Evolutionary conservation across 1,284 basidiomycete species (phyloP).

Genomic region (Ustilago curta): DNA sequence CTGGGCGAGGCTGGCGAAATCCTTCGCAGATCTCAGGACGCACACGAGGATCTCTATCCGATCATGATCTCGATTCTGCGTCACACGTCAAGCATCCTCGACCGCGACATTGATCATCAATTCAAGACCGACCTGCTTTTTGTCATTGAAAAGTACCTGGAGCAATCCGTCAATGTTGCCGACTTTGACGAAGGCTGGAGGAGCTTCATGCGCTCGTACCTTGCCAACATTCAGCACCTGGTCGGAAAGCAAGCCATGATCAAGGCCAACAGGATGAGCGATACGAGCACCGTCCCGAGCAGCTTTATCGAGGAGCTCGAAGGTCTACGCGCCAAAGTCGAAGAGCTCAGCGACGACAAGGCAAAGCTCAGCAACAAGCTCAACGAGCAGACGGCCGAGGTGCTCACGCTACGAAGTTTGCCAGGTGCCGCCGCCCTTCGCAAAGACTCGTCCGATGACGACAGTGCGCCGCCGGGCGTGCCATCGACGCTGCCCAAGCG

Average conservation of each 20-base stretch:
- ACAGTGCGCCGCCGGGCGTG: constrained; percentile 7
- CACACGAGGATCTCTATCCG: constrained; percentile 66
- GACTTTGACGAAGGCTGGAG: constrained; percentile 80
- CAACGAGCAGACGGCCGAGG: constrained; percentile 76
- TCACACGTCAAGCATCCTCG: constrained; percentile 74
- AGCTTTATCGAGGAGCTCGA: constrained; percentile 77
- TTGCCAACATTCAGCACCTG: constrained; percentile 76
- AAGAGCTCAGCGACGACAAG: constrained; percentile 78
- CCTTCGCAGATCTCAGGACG: constrained; percentile 40
- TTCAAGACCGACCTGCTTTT: constrained; percentile 76
- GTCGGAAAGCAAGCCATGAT: constrained; percentile 78
- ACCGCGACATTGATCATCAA: constrained; percentile 75
- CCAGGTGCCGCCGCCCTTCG: constrained; percentile 49
- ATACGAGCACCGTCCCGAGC: constrained; percentile 71
- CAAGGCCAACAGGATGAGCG: constrained; percentile 70
- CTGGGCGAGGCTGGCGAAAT: constrained; percentile 51
- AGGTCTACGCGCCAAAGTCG: constrained; percentile 74
- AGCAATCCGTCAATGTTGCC: constrained; percentile 74
- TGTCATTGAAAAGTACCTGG: constrained; percentile 78
- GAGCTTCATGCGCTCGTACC: constrained; percentile 76
- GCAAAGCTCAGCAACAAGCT: constrained; percentile 74
- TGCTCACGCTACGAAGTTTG: constrained; percentile 76
- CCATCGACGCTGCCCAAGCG: constrained; percentile 41
- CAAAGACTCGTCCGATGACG: constrained; percentile 22
- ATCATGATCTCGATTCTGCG: constrained; percentile 70